Conservation (phyloP, 345 rosid species). For the Passiflora organensis region DNA sequence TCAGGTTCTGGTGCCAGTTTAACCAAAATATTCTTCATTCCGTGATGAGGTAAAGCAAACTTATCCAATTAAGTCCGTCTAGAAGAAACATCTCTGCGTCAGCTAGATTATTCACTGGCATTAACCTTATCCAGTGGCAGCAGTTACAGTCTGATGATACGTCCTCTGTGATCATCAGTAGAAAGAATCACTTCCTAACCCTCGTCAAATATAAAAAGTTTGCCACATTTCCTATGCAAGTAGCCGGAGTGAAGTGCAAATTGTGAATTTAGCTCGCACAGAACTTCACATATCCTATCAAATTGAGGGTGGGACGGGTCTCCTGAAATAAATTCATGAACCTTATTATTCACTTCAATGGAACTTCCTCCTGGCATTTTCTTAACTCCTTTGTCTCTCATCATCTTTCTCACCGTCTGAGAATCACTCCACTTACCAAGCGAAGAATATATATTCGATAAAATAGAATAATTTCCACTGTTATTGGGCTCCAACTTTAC, state of each 20-base stretch:
- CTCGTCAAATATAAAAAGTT: constrained; percentile 15
- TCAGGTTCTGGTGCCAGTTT: no score
- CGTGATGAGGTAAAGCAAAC: no score
- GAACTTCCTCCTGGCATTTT: constrained; percentile 67
- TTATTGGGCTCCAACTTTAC: constrained; percentile 60
- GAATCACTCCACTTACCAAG: constrained; percentile 63
- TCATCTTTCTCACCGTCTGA: constrained; percentile 47
- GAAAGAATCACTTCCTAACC: constrained; percentile 12
- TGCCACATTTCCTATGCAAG: constrained; percentile 11
- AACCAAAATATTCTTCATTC: no score
- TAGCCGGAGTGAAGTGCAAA: constrained; percentile 20
- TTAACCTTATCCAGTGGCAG: not conserved
- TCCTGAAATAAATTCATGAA: constrained; percentile 47
- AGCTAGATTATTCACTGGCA: not conserved
- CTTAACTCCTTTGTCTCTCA: constrained; percentile 53
- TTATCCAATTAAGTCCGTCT: no score
- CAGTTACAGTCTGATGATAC: not conserved
- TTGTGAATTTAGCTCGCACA: constrained; percentile 35
- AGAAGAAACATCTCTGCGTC: not conserved
- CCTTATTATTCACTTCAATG: constrained; percentile 44
- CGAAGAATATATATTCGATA: constrained; percentile 50
- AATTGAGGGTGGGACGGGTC: constrained; percentile 43
- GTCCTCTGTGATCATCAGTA: not conserved
- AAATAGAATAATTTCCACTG: constrained; percentile 69
- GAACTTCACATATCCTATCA: constrained; percentile 31